Conservation (phyloP, 441 rosid species). For the Arabidopsis hybrid region DNA sequence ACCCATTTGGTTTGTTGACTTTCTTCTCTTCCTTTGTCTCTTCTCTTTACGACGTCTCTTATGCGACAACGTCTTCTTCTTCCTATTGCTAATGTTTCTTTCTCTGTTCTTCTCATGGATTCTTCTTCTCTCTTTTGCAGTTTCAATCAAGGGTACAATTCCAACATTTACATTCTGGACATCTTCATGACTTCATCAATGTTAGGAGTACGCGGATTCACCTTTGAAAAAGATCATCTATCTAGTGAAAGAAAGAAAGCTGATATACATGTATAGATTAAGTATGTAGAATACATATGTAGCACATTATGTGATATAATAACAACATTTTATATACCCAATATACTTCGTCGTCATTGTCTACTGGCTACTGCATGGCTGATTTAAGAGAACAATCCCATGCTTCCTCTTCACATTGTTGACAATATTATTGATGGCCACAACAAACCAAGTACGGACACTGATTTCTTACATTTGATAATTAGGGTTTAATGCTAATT, state of each 20-base stretch:
- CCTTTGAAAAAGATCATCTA: slow-evolving; percentile 68
- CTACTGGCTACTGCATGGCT: slow-evolving; percentile 66
- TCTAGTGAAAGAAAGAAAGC: slow-evolving; percentile 58
- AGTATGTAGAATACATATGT: slow-evolving; percentile 70
- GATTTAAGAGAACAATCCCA: slow-evolving; percentile 78
- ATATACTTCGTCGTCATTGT: slow-evolving; percentile 48
- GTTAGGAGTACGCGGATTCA: slow-evolving; percentile 50
- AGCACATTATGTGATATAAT: slow-evolving; percentile 80
- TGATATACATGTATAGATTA: slow-evolving; percentile 21
- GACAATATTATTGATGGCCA: slow-evolving; percentile 57
- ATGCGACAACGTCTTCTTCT: too few species aligned
- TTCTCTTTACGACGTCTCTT: too few species aligned
- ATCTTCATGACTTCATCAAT: slow-evolving; percentile 58
- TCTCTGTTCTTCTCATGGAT: too few species aligned
- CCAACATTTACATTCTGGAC: slow-evolving; percentile 57
- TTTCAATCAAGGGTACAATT: too few species aligned
- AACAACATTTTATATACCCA: slow-evolving; percentile 64
- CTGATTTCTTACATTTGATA: not conserved
- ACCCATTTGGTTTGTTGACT: too few species aligned
- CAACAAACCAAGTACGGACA: slow-evolving; percentile 67
- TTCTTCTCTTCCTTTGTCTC: too few species aligned
- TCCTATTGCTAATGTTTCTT: too few species aligned
- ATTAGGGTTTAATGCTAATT: not conserved
- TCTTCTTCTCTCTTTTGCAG: too few species aligned
- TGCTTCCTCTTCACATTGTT: slow-evolving; percentile 70